Percentiles rank a stretch among this genome's conserved stretches.
These are phyloP conservation scores for Monascus purpureus DNA, from an alignment of 495 filamentous ascomycete genomes.

Conservation along the genomic window DNA sequence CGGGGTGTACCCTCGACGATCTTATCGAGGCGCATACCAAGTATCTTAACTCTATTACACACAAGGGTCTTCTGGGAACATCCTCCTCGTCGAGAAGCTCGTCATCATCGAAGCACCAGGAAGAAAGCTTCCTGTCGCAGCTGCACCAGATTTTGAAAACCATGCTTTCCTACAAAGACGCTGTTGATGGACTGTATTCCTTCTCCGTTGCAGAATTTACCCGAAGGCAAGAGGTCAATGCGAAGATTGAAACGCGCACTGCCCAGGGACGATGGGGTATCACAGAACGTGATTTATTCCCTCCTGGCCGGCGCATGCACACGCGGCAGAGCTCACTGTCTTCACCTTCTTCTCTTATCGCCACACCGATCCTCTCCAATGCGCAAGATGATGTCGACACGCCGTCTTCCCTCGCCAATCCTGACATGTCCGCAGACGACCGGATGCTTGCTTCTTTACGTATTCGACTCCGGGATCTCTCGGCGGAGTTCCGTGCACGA, in stretches of 20 bases:
- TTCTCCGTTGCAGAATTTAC: conserved; percentile 92
- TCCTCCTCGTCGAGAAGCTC: conserved; percentile 26
- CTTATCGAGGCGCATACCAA: conserved; percentile 80
- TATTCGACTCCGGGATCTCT: conserved; percentile 53
- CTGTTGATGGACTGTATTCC: conserved; percentile 85
- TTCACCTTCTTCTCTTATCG: conserved; percentile 11
- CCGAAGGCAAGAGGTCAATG: conserved; percentile 67
- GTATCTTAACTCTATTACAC: conserved; percentile 87
- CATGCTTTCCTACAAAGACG: conserved; percentile 90
- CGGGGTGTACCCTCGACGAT: conserved; percentile 83
- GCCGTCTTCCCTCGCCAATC: conserved; percentile 16
- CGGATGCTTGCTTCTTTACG: conserved; percentile 64
- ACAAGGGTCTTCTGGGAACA: conserved; percentile 85
- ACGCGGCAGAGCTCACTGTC: conserved; percentile 12
- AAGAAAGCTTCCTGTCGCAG: conserved; percentile 79
- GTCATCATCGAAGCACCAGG: conserved; percentile 38
- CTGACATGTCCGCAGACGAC: conserved; percentile 35
- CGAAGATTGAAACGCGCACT: conserved; percentile 53
- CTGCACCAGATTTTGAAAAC: conserved; percentile 83
- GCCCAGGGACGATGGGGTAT: conserved; percentile 49
- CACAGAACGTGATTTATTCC: conserved; percentile 36
- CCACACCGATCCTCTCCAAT: conserved; percentile 17
- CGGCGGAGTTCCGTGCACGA: conserved; percentile 55
- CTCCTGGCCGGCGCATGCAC: conserved; percentile 11
- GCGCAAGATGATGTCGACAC: conserved; percentile 16